Percentiles rank a stretch among this genome's conserved stretches.
Evolutionary conservation across 495 filamentous ascomycete genomes (phyloP).

Genomic region (Cercophora scortea): DNA sequence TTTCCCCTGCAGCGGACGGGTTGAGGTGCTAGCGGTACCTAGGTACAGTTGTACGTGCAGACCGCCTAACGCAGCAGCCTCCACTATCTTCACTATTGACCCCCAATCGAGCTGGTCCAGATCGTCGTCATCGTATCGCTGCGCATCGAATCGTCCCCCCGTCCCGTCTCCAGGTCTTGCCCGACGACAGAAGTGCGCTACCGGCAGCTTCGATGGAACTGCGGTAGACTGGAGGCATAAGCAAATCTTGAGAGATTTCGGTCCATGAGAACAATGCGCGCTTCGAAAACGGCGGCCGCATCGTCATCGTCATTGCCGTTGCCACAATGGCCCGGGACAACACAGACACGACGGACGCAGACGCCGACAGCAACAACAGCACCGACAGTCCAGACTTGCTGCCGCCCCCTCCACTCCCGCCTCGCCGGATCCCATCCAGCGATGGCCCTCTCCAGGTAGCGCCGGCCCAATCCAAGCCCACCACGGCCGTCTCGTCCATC

Average conservation of each 20-base stretch:
- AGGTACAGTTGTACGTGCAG: too few relatives aligned
- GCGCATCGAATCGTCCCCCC: too few relatives aligned
- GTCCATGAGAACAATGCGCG: constrained; percentile 11
- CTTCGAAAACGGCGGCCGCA: constrained; percentile 1
- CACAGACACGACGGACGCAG: constrained; percentile 10
- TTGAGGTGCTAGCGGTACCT: too few relatives aligned
- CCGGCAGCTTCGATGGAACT: background rate
- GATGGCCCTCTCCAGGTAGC: constrained; percentile 34
- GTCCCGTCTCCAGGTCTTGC: too few relatives aligned
- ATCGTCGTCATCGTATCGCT: too few relatives aligned
- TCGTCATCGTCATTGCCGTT: background rate
- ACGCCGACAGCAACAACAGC: constrained; percentile 5
- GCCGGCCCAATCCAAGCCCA: constrained; percentile 56
- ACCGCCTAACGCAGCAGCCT: too few relatives aligned
- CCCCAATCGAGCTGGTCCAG: too few relatives aligned
- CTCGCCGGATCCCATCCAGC: constrained; percentile 33
- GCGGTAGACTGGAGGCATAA: too few relatives aligned
- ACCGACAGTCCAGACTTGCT: background rate
- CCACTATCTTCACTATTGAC: too few relatives aligned
- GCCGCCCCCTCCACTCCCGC: constrained; percentile 51
- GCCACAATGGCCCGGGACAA: constrained; percentile 22
- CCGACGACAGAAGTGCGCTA: background rate
- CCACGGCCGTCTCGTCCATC: constrained; percentile 71
- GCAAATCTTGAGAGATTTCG: background rate
- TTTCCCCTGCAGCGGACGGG: too few relatives aligned